phyloP scores from a whole-genome alignment of 805 yeast genomes.

The Blastobotrys peoriensis region DNA sequence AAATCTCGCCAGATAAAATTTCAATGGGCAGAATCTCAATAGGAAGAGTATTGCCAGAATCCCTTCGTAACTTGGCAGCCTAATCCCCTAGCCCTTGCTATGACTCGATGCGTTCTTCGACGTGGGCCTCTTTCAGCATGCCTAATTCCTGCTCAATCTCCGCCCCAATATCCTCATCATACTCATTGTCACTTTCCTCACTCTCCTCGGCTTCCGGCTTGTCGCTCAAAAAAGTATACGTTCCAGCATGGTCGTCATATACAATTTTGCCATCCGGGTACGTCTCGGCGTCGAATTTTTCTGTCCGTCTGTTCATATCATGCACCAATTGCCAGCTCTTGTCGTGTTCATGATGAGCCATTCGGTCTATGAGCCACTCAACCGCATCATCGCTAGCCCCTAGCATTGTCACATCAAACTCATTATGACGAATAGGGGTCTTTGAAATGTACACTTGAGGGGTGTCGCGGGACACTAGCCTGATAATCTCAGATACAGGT shows the following conservation, averaged over 20 bases:
- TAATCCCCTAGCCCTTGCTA: no score
- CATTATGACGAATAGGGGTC: slow-evolving; percentile 68
- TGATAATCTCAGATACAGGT: slow-evolving; percentile 86
- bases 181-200: slow-evolving; percentile 4
- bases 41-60: no score
- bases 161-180: slow-evolving; percentile 8
- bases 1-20: no score
- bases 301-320: slow-evolving; percentile 21
- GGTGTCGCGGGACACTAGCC: slow-evolving; percentile 58
- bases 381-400: slow-evolving; percentile 85
- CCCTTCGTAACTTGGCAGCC: no score
- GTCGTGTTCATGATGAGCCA: slow-evolving; percentile 27
- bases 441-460: slow-evolving; percentile 79
- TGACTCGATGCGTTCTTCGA: no score
- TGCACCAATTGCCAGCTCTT: slow-evolving; percentile 53
- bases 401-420: slow-evolving; percentile 68
- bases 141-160: not conserved
- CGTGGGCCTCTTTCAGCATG: not conserved
- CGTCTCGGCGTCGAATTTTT: slow-evolving; percentile 3
- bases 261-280: slow-evolving; percentile 24
- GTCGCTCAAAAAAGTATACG: slow-evolving; percentile 18
- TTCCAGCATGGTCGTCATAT: slow-evolving; percentile 21
- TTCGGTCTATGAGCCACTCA: slow-evolving; percentile 49
- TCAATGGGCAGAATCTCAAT: no score
- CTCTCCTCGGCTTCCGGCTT: not conserved